Evolutionary conservation across 2,329 filamentous ascomycete genomes (phyloP), one percentile per base, ranked within the genome.

Genomic region (Xylaria sp.): DNA sequence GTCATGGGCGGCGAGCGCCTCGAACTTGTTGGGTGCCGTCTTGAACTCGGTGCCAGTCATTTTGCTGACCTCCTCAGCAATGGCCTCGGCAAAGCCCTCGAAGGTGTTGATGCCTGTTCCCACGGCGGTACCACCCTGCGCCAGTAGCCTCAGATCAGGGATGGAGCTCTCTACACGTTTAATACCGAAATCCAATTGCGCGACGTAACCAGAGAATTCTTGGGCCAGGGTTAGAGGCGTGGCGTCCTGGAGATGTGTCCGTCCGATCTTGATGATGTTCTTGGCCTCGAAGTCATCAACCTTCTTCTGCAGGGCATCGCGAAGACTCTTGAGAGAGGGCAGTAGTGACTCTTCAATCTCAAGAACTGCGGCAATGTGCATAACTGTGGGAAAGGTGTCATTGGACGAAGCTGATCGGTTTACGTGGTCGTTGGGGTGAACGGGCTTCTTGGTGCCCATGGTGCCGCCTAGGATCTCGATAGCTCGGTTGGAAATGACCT

Each of bases 331-430:
- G 70, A 98, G 86, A 57, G 93, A 87, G 45, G 96, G 96, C 20
- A 98, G 83, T 53, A 99, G 90, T 75, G 91, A 88, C 78, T 91
- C 87, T 84, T 97, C 94, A 69, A 97, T 87, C 82, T 98, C 96
- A 68, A 98, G 88, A 57, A 98, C 94, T 71, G 95, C 95, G 69
- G 96, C 95, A 79, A 99, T 97, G 87, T 98, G 96, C 96, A 99
- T 99, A 80, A 97, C 96, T 73, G 96, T 98, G 48, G 96, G 96
- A 89, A 99, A 99, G 75, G 95, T 97, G 81, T 99, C 96, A 86
- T 99, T 99, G 78, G 96, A 98, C 58, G 94, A 97, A 75, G 96
- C 96, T 73, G 93, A 97, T 90, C 97, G 97, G 89, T 99, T 99
- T 82, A 99, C 96, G 82, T 99, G 96, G 85, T 99, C 96, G 83